Base-by-base conservation (phyloP, 176 grass and related monocot species). In the Metroxylon sagu region DNA sequence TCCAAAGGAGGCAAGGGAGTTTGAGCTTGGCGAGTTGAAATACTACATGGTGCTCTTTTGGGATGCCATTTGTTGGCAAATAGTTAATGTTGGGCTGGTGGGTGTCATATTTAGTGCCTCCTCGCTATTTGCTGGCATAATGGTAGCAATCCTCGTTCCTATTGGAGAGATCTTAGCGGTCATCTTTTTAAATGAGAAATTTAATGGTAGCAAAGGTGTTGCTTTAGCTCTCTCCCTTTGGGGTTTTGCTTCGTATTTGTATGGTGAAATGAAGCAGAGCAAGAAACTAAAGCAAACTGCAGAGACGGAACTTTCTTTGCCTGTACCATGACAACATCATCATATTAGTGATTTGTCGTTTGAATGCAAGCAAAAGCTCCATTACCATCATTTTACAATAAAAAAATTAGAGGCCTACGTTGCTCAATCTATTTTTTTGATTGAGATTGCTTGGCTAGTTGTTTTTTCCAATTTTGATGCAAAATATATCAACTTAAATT, bases 151-250 rank as follows among this genome's bases (percentile, higher is more conserved):
- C 4, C 63, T 85, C 12, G 55, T 95, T 18, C 90, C 85, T 0
- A 55, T 89, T 12, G 72, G 82, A 2, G 70, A 95, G 67, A 14
- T 89, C 25, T 62, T 89, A 16, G 70, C 82, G 0, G 82, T 86
- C 70, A 29, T 89, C 57, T 89, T 95, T 74, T 80, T 95, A 30
- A 69, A 68, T 0, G 82, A 95, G 76, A 95, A 95, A 29, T 95
- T 95, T 43, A 78, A 78, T 21, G 82, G 79, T 7, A 35, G 57
- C 1, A 95, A 95, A 54, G 85, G 72, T 59, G 54, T 95, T 18
- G 79, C 85, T 0, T 82, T 95, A 3, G 57, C 75, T 61, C 80
- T 95, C 57, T 74, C 73, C 2, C 72, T 95, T 17, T 89, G 85
- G 89, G 89, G 89, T 6, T 89, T 95, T 28, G 66, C 52, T 16